Percentiles rank a stretch among this genome's conserved stretches.
phyloP scores from a whole-genome alignment of 2,329 filamentous ascomycete species.

The Colletotrichum cordylinicola region DNA sequence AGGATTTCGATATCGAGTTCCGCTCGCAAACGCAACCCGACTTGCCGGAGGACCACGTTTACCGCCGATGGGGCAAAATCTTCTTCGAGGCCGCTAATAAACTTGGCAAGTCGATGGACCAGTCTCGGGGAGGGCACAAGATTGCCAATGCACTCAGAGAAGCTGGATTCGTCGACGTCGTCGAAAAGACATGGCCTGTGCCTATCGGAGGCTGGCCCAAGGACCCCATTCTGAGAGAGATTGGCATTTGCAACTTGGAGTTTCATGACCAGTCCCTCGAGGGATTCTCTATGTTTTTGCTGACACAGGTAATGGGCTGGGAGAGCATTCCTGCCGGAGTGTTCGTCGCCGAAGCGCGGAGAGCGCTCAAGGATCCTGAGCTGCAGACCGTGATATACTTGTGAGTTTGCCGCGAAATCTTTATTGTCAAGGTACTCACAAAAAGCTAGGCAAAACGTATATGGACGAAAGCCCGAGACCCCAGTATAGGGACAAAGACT shows the following conservation, averaged over 20 bases:
- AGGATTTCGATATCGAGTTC: conserved; percentile 29
- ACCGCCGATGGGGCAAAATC: conserved; percentile 31
- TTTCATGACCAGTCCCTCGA: conserved; percentile 31
- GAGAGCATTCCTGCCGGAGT: conserved; percentile 26
- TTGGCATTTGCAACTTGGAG: conserved; percentile 27
- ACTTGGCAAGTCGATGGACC: conserved; percentile 27
- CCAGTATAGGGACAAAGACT: background rate
- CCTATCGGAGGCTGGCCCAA: conserved; percentile 30
- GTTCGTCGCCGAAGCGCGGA: conserved; percentile 28
- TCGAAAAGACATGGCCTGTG: conserved; percentile 14
- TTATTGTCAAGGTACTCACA: background rate
- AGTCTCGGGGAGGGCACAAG: conserved; percentile 23
- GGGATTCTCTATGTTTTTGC: conserved; percentile 31
- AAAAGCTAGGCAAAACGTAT: background rate
- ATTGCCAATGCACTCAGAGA: conserved; percentile 17
- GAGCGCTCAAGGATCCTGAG: background rate
- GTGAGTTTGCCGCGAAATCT: background rate
- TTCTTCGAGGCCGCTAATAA: conserved; percentile 31
- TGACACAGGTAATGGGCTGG: conserved; percentile 35
- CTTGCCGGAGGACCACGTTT: conserved; percentile 30
- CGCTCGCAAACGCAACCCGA: conserved; percentile 18
- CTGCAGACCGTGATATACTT: background rate
- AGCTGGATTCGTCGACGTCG: conserved; percentile 23
- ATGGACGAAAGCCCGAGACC: background rate
- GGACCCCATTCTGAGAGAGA: conserved; percentile 24